Evolutionary conservation across 345 rosid species (phyloP).

Genomic region (Clausena lansium): DNA sequence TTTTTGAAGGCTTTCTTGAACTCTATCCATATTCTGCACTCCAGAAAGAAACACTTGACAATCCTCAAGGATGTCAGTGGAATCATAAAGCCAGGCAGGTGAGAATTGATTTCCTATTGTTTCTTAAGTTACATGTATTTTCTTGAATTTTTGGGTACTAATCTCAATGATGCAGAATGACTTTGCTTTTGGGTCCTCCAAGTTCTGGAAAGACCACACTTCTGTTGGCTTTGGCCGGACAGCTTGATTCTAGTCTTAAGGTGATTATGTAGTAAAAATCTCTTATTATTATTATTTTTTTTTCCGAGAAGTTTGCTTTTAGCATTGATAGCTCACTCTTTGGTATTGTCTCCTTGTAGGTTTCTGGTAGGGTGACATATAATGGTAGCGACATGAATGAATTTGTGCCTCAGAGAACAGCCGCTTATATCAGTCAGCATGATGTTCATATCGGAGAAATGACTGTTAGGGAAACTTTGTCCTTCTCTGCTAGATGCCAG

Average conservation of each 20-base stretch:
- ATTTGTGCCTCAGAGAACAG: slow-evolving; percentile 30
- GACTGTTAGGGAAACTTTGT: slow-evolving; percentile 78
- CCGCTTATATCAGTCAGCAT: too few species aligned
- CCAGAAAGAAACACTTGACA: slow-evolving; percentile 45
- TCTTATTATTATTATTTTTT: too few species aligned
- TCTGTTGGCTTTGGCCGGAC: slow-evolving; percentile 47
- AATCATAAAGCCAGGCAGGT: slow-evolving; percentile 73
- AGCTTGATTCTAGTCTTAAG: slow-evolving; percentile 61
- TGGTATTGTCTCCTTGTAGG: slow-evolving; percentile 30
- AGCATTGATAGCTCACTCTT: neutral
- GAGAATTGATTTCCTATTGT: neutral
- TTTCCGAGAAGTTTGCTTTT: neutral
- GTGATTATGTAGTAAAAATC: slow-evolving; percentile 22
- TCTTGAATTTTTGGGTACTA: slow-evolving; percentile 37
- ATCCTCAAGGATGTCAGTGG: slow-evolving; percentile 74
- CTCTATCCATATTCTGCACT: slow-evolving; percentile 28
- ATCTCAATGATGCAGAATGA: too few species aligned
- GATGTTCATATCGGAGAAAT: slow-evolving; percentile 58
- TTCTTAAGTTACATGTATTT: neutral
- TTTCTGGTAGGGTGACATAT: slow-evolving; percentile 54
- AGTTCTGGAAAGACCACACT: too few species aligned
- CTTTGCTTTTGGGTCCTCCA: too few species aligned
- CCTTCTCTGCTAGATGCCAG: slow-evolving; percentile 79
- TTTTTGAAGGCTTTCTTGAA: slow-evolving; percentile 22
- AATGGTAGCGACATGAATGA: slow-evolving; percentile 56